Evolutionary conservation across 2,329 filamentous ascomycete genomes (phyloP).

Genomic region (Madurella mycetomatis): DNA sequence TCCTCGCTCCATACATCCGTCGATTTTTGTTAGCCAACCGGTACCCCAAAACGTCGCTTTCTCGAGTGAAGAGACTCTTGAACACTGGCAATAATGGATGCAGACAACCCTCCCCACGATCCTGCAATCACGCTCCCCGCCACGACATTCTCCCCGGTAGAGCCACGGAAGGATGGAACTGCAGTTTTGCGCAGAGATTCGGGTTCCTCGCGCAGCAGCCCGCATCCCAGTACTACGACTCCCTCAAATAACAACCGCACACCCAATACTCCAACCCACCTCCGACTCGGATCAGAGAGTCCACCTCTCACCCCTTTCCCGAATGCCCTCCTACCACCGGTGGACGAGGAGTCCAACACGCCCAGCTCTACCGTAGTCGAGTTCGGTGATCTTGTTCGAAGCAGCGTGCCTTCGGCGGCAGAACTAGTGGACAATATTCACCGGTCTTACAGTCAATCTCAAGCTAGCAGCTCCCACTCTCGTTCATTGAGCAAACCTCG

Average conservation of each 20-base stretch:
- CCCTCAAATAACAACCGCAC: constrained; percentile 1
- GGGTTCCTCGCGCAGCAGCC: not conserved
- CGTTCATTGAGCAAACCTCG: constrained; percentile 2
- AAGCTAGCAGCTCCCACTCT: not conserved
- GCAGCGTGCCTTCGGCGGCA: constrained; percentile 2
- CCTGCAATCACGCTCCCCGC: no score
- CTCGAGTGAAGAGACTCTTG: no score
- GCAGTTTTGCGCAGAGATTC: constrained; percentile 1
- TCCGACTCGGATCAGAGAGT: not conserved
- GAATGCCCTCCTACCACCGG: not conserved
- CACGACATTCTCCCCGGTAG: not conserved
- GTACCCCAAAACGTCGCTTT: no score
- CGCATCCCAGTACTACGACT: not conserved
- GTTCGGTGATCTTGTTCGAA: constrained; percentile 6
- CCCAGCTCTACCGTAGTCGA: constrained; percentile 12
- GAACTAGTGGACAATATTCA: constrained; percentile 5
- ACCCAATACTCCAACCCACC: not conserved
- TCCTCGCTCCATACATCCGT: no score
- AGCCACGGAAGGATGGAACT: not conserved
- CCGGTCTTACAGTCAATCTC: constrained; percentile 1
- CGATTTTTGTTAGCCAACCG: no score
- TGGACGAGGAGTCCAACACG: constrained; percentile 6
- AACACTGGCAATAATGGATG: no score
- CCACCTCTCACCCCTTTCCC: not conserved
- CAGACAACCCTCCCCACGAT: no score